Conservation (phyloP, 345 rosid genomes). For the Hibiscus tridactylites region DNA sequence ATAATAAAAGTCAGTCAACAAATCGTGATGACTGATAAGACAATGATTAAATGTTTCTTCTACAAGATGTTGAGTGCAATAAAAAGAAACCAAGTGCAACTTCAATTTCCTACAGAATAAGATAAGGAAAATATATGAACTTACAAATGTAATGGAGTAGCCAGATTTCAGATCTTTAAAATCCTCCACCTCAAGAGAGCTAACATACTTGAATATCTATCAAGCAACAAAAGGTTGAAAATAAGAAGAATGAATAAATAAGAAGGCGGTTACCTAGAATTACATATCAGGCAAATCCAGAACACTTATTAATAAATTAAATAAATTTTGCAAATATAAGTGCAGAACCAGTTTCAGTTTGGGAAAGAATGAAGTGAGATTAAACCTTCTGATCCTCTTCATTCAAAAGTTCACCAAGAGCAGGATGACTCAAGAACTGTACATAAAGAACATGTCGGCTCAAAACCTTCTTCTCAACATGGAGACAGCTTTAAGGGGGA, state of each 20-base stretch:
- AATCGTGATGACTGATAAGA: background rate
- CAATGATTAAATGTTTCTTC: background rate
- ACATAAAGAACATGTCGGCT: constrained; percentile 3
- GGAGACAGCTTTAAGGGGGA: background rate
- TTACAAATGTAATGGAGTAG: constrained; percentile 78
- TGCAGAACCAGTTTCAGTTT: background rate
- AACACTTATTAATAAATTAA: background rate
- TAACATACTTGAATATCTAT: constrained; percentile 68
- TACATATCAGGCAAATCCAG: background rate
- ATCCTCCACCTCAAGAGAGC: constrained; percentile 28
- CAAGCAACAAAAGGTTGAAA: background rate
- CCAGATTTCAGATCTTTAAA: constrained; percentile 82
- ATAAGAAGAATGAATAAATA: background rate
- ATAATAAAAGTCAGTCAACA: constrained; percentile 5
- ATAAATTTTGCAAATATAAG: background rate
- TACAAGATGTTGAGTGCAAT: background rate
- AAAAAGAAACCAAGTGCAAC: background rate
- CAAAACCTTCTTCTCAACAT: background rate
- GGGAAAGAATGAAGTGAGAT: background rate
- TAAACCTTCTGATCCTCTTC: constrained; percentile 94
- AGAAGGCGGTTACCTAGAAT: background rate
- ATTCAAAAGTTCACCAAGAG: constrained; percentile 63
- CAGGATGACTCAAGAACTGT: constrained; percentile 89
- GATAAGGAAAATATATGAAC: constrained; percentile 18
- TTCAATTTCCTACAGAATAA: background rate